A percentile compares a stretch with the other conserved stretches of the same genome.
phyloP scores from a whole-genome alignment of 2,329 filamentous ascomycete species.

The Chlorencoelia australis region DNA sequence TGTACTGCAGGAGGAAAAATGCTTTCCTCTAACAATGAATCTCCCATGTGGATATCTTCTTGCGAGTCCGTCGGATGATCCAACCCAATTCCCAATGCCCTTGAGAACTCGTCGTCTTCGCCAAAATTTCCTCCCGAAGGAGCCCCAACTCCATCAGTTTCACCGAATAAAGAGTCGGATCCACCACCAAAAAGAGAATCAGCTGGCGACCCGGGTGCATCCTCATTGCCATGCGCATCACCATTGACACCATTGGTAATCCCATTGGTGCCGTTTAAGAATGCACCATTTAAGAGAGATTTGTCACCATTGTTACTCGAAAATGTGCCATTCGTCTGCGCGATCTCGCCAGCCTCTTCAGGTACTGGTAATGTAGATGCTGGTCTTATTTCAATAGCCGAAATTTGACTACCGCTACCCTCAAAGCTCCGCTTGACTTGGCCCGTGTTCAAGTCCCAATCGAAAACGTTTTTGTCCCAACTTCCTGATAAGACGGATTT shows the following conservation, averaged over 20 bases:
- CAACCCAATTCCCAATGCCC: conserved; percentile 51
- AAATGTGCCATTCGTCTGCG: conserved; percentile 58
- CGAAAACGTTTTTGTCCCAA: conserved; percentile 90
- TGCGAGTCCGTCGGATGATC: conserved; percentile 18
- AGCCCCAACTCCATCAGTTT: conserved; percentile 47
- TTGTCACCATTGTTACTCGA: conserved; percentile 60
- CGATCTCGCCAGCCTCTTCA: conserved; percentile 51
- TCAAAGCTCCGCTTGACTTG: conserved; percentile 66
- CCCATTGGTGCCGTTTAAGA: conserved; percentile 29
- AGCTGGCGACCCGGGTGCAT: conserved; percentile 51
- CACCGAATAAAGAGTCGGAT: conserved; percentile 80
- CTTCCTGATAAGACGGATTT: conserved; percentile 80
- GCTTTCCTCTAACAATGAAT: conserved; percentile 5
- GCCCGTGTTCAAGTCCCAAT: conserved; percentile 92
- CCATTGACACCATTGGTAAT: conserved; percentile 27
- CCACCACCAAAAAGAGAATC: conserved; percentile 73
- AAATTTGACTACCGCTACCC: conserved; percentile 73
- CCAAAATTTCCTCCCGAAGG: conserved; percentile 54
- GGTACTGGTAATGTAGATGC: conserved; percentile 67
- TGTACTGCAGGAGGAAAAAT: conserved; percentile 8
- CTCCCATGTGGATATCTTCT: conserved; percentile 21
- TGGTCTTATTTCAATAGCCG: conserved; percentile 76
- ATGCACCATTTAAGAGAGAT: conserved; percentile 43
- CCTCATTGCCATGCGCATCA: conserved; percentile 38
- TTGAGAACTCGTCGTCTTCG: conserved; percentile 74